Evolutionary conservation across 768 basidiomycete species (phyloP).

Genomic region (Termitomyces sp.): DNA sequence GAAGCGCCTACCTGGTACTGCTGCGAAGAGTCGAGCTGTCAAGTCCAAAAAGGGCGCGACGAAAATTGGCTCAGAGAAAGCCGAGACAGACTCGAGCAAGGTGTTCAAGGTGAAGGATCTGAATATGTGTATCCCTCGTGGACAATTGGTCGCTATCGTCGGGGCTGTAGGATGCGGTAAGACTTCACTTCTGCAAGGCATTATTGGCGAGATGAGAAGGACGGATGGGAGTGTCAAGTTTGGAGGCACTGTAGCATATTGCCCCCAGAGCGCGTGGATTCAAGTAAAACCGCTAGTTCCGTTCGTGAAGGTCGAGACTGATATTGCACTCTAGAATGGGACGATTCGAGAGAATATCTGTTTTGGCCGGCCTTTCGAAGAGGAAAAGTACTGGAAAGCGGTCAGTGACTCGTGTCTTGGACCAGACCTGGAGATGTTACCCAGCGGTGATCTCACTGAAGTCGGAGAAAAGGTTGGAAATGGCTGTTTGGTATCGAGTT

Average conservation of each 20-base stretch:
- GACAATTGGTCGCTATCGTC: slow-evolving; percentile 80
- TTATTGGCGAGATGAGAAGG: slow-evolving; percentile 81
- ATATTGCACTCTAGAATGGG: slow-evolving; percentile 45
- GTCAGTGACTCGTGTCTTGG: slow-evolving; percentile 74
- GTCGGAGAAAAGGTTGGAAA: slow-evolving; percentile 61
- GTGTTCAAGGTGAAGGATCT: slow-evolving; percentile 64
- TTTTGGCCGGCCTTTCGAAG: slow-evolving; percentile 81
- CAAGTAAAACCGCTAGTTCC: slow-evolving; percentile 38
- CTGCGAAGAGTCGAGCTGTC: slow-evolving; percentile 15
- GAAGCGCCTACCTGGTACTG: slow-evolving; percentile 9
- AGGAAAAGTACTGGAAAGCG: slow-evolving; percentile 77
- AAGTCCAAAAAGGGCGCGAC: slow-evolving; percentile 25
- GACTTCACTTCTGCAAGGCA: slow-evolving; percentile 64
- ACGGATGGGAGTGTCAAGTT: slow-evolving; percentile 63
- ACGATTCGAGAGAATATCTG: slow-evolving; percentile 88
- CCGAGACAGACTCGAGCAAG: slow-evolving; percentile 30
- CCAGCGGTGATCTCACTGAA: slow-evolving; percentile 75
- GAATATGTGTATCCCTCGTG: slow-evolving; percentile 63
- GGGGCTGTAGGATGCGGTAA: slow-evolving; percentile 76
- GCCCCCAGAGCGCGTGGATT: slow-evolving; percentile 89
- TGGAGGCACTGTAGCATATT: slow-evolving; percentile 76
- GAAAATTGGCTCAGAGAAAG: slow-evolving; percentile 11
- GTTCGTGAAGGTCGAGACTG: slow-evolving; percentile 1
- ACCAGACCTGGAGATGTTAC: slow-evolving; percentile 73
- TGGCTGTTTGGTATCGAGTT: not conserved